These are phyloP conservation scores for Pseudozyma tsukubaensis DNA, from an alignment of 1,284 basidiomycete genomes.

Conservation along the genomic window DNA sequence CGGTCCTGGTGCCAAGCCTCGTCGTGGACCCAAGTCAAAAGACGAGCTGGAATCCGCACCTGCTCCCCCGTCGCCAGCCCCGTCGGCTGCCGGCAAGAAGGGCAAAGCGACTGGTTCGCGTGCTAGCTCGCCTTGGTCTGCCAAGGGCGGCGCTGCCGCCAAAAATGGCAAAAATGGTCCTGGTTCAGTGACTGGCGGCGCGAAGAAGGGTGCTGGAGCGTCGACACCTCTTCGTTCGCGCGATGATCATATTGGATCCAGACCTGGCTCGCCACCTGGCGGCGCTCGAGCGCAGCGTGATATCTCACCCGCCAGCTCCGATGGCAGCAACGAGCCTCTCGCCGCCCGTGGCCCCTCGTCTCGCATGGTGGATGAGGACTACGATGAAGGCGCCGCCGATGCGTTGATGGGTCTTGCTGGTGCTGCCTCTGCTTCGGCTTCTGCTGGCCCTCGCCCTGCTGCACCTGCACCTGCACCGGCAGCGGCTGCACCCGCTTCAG, in stretches of 20 bases:
- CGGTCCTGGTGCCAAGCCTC: slow-evolving; percentile 17
- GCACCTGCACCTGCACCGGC: slow-evolving; percentile 33
- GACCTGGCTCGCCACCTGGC: slow-evolving; percentile 27
- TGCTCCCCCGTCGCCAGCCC: slow-evolving; percentile 41
- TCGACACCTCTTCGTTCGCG: slow-evolving; percentile 28
- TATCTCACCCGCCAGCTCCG: slow-evolving; percentile 49
- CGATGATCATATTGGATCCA: slow-evolving; percentile 25
- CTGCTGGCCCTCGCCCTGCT: slow-evolving; percentile 16
- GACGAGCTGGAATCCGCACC: slow-evolving; percentile 40
- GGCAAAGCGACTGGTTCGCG: slow-evolving; percentile 40
- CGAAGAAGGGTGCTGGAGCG: slow-evolving; percentile 19
- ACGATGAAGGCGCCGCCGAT: slow-evolving; percentile 66
- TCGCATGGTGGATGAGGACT: slow-evolving; percentile 64
- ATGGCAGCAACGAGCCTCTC: slow-evolving; percentile 56
- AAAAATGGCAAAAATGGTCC: slow-evolving; percentile 28
- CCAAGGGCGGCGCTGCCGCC: slow-evolving; percentile 20
- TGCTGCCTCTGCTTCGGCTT: slow-evolving; percentile 52
- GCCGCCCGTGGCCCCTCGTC: slow-evolving; percentile 42
- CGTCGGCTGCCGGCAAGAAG: slow-evolving; percentile 46
- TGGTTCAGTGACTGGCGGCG: slow-evolving; percentile 1
- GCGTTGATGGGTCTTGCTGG: slow-evolving; percentile 67
- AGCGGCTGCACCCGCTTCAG: slow-evolving; percentile 8
- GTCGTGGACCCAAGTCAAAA: slow-evolving; percentile 41
- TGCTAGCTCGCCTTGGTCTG: slow-evolving; percentile 50
- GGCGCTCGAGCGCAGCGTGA: slow-evolving; percentile 30